Base-by-base conservation (phyloP, 805 yeast species). In the Nakazawaea populi region DNA sequence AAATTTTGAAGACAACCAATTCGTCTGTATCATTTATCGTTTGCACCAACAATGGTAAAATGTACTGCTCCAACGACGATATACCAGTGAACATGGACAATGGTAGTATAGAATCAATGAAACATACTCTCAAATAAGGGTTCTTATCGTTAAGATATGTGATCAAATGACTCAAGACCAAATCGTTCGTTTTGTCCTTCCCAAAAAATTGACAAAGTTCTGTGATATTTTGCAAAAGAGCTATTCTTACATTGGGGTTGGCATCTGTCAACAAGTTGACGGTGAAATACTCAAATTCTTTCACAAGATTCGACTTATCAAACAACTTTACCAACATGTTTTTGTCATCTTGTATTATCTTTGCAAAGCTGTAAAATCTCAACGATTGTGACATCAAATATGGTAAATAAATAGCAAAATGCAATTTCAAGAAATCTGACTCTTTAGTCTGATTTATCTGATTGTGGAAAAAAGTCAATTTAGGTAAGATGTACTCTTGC, bases 91-190 rank as follows among this genome's bases (percentile, higher is more conserved):
- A 85, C 4, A 90, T 80, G 0, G 96, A 86, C 8, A 94, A 72
- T 0, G 85, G 81, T 1, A 89, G 75, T 9, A 91, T 79, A 6
- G 89, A 75, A 41, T 82, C 76, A 37, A 92, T 82, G 58, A 94
- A 83, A 4, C 83, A 81, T 31, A 87, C 69, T 53, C 95, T 73
- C 27, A 94, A 70, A 24, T 80, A 76, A 0, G 85, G 70, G 59
- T 83, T 82, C 50, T 81, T 75, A 61, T 91, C 97, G 64, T 94
- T 94, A 55, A 94, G 68, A 60, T 90, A 94, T 0, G 98, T 91
- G 42, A 94, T 91, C 51, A 91, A 70, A 69, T 94, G 98, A 43
- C 96, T 90, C 44, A 94, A 68, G 27, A 94, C 82, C 40, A 94
- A 73, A 62, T 94, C 98, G 60, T 88, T 91, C 0, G 97, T 86